Conservation (phyloP, 2,329 filamentous ascomycete genomes). For the Trichophaea hybrida region DNA sequence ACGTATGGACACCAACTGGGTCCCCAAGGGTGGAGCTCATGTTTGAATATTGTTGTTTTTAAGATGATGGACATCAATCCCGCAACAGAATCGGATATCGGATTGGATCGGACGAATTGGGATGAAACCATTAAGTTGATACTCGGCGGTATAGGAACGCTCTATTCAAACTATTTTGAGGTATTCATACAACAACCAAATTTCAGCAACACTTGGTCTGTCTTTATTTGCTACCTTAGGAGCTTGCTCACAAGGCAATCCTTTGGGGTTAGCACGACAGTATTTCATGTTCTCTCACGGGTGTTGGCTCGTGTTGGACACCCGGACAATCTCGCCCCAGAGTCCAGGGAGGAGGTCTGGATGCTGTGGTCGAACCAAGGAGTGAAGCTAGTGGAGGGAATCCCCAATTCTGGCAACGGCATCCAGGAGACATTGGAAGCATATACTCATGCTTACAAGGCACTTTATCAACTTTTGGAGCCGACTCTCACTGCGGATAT, state of each 20-base stretch:
- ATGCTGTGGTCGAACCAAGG: conserved; percentile 45
- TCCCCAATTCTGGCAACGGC: conserved; percentile 39
- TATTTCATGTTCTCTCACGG: conserved; percentile 51
- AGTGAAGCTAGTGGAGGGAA: conserved; percentile 24
- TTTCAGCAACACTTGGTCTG: conserved; percentile 61
- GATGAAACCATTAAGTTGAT: conserved; percentile 62
- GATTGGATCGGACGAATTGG: conserved; percentile 43
- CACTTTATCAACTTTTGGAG: conserved; percentile 64
- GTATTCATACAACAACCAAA: conserved; percentile 50
- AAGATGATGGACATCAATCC: conserved; percentile 38
- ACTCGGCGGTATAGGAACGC: conserved; percentile 54
- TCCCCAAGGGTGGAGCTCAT: conserved; percentile 67
- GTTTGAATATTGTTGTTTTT: conserved; percentile 68
- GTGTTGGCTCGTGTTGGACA: conserved; percentile 40
- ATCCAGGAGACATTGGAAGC: conserved; percentile 75
- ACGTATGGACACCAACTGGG: conserved; percentile 71
- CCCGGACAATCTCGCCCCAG: conserved; percentile 33
- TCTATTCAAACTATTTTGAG: conserved; percentile 64
- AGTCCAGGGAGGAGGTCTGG: conserved; percentile 50
- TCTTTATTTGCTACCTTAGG: conserved; percentile 55
- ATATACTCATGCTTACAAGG: conserved; percentile 62
- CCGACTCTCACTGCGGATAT: conserved; percentile 46
- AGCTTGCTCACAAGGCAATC: conserved; percentile 47
- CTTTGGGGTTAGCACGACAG: conserved; percentile 57
- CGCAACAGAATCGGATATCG: conserved; percentile 13